Base-by-base conservation (phyloP, 1,284 basidiomycete species). In the Trichosporon sp. region DNA sequence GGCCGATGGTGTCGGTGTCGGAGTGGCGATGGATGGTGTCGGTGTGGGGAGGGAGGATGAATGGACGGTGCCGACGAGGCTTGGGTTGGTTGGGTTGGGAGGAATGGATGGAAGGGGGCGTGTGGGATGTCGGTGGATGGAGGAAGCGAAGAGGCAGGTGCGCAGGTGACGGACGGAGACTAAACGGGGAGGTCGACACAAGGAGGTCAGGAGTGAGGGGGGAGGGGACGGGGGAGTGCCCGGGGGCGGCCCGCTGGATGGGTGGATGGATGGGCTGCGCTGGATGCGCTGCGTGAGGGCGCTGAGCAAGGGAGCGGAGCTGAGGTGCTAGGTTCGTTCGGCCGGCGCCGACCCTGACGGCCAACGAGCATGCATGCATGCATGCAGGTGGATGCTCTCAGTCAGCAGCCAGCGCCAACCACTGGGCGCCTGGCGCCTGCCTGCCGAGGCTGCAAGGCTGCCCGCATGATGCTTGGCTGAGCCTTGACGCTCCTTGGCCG, bases 171-270 rank as follows among this genome's bases (percentile, higher is more conserved):
- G 54, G 54, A 32, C 21, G 56, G 31, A 35, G 59, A 63, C 59
- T 63, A 63, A 63, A 63, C 59, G 59, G 59, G 59, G 59, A 63
- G 59, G 59, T 35, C 59, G 59, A 63, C 59, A 63, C 59, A 63
- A 63, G 59, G 59, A 63, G 59, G 31, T 40, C 10, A 32, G 56
- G 56, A 35, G 56, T 35, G 56, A 6, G 8, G 12, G 56, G 31
- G 26, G 26, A 26, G 26, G 26, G 26, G 26, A 26, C 26, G 26
- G 26, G 54, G 54, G 54, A 31, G 54, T 4, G 26, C 54, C 2
- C 21, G 54, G 54, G 21, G 21, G 54, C 54, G 19, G 21, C 21
- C 19, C 21, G 54, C 54, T 26, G 56, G 56, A 61, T 12, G 26
- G 21, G 1, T 4, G 14, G 21, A 56, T 2, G 54, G 54, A 12